Conservation (phyloP, 495 filamentous ascomycete species). For the Parathielavia hyrcaniae region DNA sequence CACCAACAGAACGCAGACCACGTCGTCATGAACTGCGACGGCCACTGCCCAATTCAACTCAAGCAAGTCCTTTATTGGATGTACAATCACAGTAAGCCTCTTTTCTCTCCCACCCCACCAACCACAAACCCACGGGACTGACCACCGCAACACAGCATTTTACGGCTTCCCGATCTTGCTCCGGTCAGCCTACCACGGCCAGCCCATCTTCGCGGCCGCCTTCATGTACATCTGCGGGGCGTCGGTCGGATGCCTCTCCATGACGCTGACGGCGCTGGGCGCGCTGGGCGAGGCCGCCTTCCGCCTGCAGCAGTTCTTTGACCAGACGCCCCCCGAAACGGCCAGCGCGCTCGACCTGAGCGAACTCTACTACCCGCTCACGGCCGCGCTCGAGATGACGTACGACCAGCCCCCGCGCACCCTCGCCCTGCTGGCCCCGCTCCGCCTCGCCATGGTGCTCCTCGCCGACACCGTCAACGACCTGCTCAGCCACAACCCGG, state of each 20-base stretch:
- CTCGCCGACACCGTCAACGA: constrained; percentile 17
- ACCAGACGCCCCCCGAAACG: background rate
- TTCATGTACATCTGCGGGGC: constrained; percentile 22
- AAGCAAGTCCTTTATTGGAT: constrained; percentile 22
- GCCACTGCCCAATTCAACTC: constrained; percentile 10
- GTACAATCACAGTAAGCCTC: constrained; percentile 20
- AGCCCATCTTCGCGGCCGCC: constrained; percentile 5
- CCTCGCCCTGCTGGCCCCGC: background rate
- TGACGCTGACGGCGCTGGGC: constrained; percentile 14
- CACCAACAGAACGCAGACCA: constrained; percentile 6
- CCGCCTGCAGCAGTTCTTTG: background rate
- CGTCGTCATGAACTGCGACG: constrained; percentile 5
- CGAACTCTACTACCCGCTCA: constrained; percentile 15
- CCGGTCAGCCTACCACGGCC: constrained; percentile 7
- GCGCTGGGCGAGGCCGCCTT: constrained; percentile 12
- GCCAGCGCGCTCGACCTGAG: constrained; percentile 10
- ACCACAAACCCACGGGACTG: background rate
- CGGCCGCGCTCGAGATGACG: constrained; percentile 11
- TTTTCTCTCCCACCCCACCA: background rate
- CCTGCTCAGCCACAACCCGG: constrained; percentile 15
- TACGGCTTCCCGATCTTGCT: background rate
- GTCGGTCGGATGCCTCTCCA: constrained; percentile 4
- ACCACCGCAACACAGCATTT: background rate
- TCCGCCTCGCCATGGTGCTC: constrained; percentile 21
- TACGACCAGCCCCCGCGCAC: constrained; percentile 16